phyloP scores from a whole-genome alignment of 768 basidiomycete species.

The Sistotremastrum suecicum region DNA sequence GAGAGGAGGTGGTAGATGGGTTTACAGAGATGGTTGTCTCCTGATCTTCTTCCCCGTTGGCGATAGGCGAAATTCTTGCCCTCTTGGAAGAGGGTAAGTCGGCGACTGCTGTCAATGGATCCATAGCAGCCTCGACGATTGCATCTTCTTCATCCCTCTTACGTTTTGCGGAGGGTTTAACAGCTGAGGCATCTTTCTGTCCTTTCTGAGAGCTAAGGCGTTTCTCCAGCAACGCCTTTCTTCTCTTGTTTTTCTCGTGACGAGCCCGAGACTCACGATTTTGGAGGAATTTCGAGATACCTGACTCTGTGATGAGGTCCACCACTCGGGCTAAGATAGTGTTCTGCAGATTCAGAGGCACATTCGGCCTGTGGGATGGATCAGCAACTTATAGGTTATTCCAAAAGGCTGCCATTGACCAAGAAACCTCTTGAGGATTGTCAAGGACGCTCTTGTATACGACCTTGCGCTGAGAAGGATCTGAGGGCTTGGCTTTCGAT shows the following conservation, averaged over 20 bases:
- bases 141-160: neutral
- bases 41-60: slow-evolving; percentile 2
- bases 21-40: neutral
- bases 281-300: slow-evolving; percentile 29
- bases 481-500: neutral
- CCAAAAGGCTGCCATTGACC: slow-evolving; percentile 41
- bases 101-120: neutral
- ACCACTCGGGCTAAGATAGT: slow-evolving; percentile 36
- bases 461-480: slow-evolving; percentile 37
- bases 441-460: slow-evolving; percentile 60
- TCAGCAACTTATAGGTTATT: slow-evolving; percentile 4
- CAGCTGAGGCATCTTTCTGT: slow-evolving; percentile 7
- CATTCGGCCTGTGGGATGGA: slow-evolving; percentile 36
- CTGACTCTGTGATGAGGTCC: slow-evolving; percentile 27
- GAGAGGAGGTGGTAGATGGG: neutral
- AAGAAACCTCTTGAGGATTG: slow-evolving; percentile 40
- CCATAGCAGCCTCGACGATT: neutral
- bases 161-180: neutral
- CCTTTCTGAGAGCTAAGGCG: slow-evolving; percentile 10
- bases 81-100: no score
- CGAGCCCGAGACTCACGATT: slow-evolving; percentile 11
- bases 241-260: slow-evolving; percentile 21
- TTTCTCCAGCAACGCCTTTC: slow-evolving; percentile 19
- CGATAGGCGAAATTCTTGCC: no score
- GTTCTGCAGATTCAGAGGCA: slow-evolving; percentile 52